Evolutionary conservation across 2,329 filamentous ascomycete genomes (phyloP).

Genomic region (Ceratocystis colombiana): DNA sequence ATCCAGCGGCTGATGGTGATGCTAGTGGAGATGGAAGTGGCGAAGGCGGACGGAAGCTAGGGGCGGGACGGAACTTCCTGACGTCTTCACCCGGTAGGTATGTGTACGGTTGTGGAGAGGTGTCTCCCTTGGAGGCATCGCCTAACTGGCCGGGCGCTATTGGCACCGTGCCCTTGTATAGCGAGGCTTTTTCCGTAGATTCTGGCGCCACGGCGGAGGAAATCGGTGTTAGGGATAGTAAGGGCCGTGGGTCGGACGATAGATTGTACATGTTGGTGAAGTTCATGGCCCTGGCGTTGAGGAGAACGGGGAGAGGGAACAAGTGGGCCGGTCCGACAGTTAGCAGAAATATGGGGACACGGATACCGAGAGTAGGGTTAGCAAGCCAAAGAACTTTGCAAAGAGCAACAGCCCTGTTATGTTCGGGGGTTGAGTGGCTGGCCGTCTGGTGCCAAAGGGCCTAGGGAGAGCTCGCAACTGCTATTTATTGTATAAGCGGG

Average conservation of each 20-base stretch:
- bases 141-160: not conserved
- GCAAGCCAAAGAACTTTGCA: too few species aligned
- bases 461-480: too few species aligned
- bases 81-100: not conserved
- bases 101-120: not conserved
- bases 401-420: too few species aligned
- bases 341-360: too few species aligned
- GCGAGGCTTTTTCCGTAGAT: not conserved
- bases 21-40: not conserved
- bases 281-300: not conserved
- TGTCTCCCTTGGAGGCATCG: not conserved
- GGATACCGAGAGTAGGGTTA: too few species aligned
- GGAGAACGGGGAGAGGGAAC: not conserved
- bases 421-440: too few species aligned
- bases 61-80: not conserved
- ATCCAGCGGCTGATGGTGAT: not conserved
- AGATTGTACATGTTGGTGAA: constrained; percentile 1
- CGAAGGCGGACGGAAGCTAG: not conserved
- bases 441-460: too few species aligned
- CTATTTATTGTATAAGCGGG: too few species aligned
- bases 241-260: not conserved
- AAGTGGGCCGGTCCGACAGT: not conserved
- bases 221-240: not conserved
- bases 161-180: not conserved
- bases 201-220: not conserved